Evolutionary conservation across 768 basidiomycete species (phyloP).

Genomic region (Rhodotorula taiwanensis): DNA sequence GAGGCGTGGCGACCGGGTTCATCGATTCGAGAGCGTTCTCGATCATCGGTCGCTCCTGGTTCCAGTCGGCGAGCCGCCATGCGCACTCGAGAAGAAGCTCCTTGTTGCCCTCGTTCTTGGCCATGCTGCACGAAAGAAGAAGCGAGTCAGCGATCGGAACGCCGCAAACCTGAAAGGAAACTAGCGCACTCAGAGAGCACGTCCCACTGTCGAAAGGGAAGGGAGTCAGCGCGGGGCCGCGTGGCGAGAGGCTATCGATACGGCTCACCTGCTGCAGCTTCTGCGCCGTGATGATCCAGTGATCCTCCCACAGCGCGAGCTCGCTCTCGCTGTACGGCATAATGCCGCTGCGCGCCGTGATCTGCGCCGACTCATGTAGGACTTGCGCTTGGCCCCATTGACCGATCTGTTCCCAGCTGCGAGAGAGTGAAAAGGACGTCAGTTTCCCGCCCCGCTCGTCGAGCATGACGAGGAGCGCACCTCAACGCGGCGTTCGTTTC

Average conservation of each 20-base stretch:
- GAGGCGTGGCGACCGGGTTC: conserved; percentile 81
- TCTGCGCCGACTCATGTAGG: conserved; percentile 79
- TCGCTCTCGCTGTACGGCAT: conserved; percentile 90
- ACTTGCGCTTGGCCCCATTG: conserved; percentile 89
- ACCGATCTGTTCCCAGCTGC: conserved; percentile 71
- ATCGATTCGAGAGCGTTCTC: conserved; percentile 72
- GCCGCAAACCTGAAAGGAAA: not conserved
- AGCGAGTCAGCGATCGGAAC: not conserved
- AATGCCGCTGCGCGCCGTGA: conserved; percentile 66
- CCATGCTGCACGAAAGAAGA: conserved; percentile 49
- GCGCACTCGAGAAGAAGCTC: conserved; percentile 90
- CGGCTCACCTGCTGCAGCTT: conserved; percentile 65
- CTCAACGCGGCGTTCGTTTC: conserved; percentile 66
- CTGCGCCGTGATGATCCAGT: conserved; percentile 92
- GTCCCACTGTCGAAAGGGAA: conserved; percentile 64
- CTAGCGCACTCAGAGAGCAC: conserved; percentile 62
- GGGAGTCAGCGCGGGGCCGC: not conserved
- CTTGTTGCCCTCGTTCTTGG: conserved; percentile 76
- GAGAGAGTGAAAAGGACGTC: conserved; percentile 45
- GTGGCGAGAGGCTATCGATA: not conserved
- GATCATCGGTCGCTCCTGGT: conserved; percentile 58
- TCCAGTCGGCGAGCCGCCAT: conserved; percentile 88
- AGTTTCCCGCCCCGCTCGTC: not conserved
- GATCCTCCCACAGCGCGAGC: conserved; percentile 98
- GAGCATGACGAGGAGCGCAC: conserved; percentile 8